Base-by-base conservation (phyloP, 148 eudicot genomes). In the Polygonum maritimum region DNA sequence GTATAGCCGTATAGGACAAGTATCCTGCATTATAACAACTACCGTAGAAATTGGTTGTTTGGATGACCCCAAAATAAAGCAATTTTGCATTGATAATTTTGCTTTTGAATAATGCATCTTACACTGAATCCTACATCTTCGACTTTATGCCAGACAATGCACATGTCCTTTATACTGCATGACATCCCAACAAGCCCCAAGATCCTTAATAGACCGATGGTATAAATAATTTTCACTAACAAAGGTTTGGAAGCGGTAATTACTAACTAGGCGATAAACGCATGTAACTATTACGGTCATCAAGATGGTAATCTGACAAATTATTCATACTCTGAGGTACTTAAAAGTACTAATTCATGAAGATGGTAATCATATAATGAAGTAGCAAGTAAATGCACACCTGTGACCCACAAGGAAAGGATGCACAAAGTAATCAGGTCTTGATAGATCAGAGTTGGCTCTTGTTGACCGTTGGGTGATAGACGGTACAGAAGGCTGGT, bases 381-480 rank as follows among this genome's bases (percentile, higher is more conserved):
- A 60, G 69, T 60, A 60, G 69, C 36, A 26, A n/a, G 65, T 33
- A 73, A 70, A 39, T 38, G 48, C 80, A 63, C 76, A 92, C 98
- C 96, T 87, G 84, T 87, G 97, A 65, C 89, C 89, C 63, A 82
- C 40, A 65, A 36, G 71, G 75, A 65, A 84, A 71, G 80, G 85
- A 89, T 62, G 90, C 90, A 76, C 83, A 89, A 80, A 84, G 82
- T 88, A 81, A 90, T 51, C 97, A 12, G 90, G 82, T 88, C 93
- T 86, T 38, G 88, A 77, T 26, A 84, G 48, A 76, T 94, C 97
- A 78, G 91, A 76, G 85, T 75, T 89, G 22, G 82, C 55, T 78
- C 95, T 83, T 36, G 89, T 81, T 14, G 90, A 73, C 81, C 97
- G 87, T 63, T 84, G 93, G 18, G 91, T 81, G 54, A 90, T 80